Evolutionary conservation across 1,284 basidiomycete species (phyloP).

Genomic region (Peniophora sp.): DNA sequence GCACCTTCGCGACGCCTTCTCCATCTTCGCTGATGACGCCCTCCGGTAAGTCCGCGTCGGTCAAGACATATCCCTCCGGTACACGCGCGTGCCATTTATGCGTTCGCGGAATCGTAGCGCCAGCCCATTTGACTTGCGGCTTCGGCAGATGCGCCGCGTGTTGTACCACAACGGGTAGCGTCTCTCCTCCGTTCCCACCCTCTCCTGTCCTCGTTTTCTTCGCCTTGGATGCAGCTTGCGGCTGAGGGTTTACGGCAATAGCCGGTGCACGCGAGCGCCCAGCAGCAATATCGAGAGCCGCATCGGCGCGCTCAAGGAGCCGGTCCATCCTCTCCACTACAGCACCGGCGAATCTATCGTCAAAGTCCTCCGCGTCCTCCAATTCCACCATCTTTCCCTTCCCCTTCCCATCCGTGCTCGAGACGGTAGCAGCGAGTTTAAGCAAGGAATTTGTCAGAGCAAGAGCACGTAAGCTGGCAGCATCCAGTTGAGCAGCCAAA

Average conservation of each 20-base stretch:
- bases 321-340: slow-evolving; percentile 82
- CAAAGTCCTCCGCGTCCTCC: slow-evolving; percentile 68
- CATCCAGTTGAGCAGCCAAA: slow-evolving; percentile 62
- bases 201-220: slow-evolving; percentile 11
- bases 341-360: slow-evolving; percentile 72
- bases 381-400: slow-evolving; percentile 31
- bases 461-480: slow-evolving; percentile 52
- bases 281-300: slow-evolving; percentile 70
- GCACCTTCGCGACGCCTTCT: slow-evolving; percentile 8
- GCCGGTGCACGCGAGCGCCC: slow-evolving; percentile 65
- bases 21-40: slow-evolving; percentile 21
- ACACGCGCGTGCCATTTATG: slow-evolving; percentile 80
- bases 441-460: slow-evolving; percentile 59
- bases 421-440: slow-evolving; percentile 27
- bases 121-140: slow-evolving; percentile 69
- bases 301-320: slow-evolving; percentile 81
- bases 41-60: slow-evolving; percentile 31
- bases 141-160: slow-evolving; percentile 69
- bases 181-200: slow-evolving; percentile 13
- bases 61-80: slow-evolving; percentile 57
- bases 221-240: slow-evolving; percentile 17
- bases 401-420: slow-evolving; percentile 39
- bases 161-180: slow-evolving; percentile 49
- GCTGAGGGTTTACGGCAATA: slow-evolving; percentile 42
- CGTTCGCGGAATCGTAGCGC: slow-evolving; percentile 45